Percentiles rank a stretch among this genome's conserved stretches.
These are phyloP conservation scores for Mucuna pruriens DNA, from an alignment of 306 rosid species.

Conservation along the genomic window DNA sequence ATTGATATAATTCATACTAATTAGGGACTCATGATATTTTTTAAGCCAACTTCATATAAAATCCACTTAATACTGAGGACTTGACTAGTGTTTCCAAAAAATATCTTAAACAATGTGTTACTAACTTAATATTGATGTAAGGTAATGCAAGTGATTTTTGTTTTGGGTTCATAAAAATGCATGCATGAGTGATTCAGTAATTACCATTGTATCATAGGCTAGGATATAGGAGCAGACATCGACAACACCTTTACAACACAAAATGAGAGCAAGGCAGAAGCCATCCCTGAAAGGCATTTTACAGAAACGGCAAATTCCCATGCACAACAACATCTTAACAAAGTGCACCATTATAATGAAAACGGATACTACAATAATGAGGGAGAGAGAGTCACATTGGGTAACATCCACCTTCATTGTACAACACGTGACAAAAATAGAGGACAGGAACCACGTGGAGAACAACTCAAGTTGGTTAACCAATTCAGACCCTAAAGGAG, in stretches of 20 bases:
- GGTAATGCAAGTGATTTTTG: neutral
- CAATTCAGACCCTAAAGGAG: slow-evolving; percentile 57
- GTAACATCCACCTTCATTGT: slow-evolving; percentile 45
- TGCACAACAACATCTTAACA: neutral
- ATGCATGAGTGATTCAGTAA: neutral
- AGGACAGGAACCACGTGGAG: slow-evolving; percentile 35
- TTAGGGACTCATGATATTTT: neutral
- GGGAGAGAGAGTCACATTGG: rapidly evolving
- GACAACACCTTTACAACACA: slow-evolving; percentile 58
- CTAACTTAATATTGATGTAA: neutral
- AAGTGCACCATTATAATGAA: neutral
- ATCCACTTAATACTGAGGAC: neutral
- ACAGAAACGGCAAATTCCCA: slow-evolving; percentile 35
- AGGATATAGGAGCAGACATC: slow-evolving; percentile 28
- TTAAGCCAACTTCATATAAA: neutral
- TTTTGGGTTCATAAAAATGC: neutral
- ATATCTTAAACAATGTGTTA: neutral
- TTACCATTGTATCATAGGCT: slow-evolving; percentile 30
- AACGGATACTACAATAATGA: neutral
- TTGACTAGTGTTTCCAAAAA: no score
- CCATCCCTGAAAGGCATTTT: slow-evolving; percentile 45
- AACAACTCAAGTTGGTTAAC: slow-evolving; percentile 47
- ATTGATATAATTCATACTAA: neutral
- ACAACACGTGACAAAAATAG: slow-evolving; percentile 50
- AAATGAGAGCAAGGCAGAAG: slow-evolving; percentile 51